phyloP scores from a whole-genome alignment of 257 asterid species.

The Nicotiana otophora region DNA sequence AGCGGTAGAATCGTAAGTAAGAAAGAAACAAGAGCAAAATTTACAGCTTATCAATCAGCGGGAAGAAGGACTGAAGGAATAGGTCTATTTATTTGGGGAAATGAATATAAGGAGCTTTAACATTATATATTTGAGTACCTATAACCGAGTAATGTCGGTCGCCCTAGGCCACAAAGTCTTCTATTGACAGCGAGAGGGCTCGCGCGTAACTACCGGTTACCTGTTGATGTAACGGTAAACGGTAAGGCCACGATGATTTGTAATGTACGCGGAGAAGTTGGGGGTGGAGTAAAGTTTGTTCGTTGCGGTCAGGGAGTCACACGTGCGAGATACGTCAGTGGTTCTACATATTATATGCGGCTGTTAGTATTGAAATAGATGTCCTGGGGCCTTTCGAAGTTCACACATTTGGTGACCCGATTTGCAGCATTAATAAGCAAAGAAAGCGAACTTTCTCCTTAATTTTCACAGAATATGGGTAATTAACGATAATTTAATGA shows the following conservation, averaged over 20 bases:
- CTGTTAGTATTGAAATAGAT: background rate
- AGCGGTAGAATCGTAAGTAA: background rate
- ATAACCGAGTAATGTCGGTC: background rate
- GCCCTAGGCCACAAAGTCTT: background rate
- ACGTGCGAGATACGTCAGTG: background rate
- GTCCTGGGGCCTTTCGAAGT: background rate
- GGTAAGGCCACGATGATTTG: background rate
- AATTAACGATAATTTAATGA: too few species aligned
- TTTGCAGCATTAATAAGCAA: background rate
- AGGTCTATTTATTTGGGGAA: conserved; percentile 13
- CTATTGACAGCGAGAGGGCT: background rate
- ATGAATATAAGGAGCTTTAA: background rate
- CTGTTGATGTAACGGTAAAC: background rate
- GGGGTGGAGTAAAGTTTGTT: background rate
- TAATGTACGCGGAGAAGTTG: background rate
- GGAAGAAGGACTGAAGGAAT: background rate
- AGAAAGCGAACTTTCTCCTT: too few species aligned
- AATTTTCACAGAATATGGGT: too few species aligned
- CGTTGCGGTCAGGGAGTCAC: background rate
- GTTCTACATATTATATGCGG: too few species aligned
- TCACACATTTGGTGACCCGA: background rate
- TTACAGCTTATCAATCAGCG: background rate
- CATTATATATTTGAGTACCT: background rate
- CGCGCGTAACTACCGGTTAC: background rate
- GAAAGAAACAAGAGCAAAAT: background rate